These are phyloP conservation scores for Xylaria hypoxylon DNA, from an alignment of 2,329 filamentous ascomycete genomes.

Conservation along the genomic window DNA sequence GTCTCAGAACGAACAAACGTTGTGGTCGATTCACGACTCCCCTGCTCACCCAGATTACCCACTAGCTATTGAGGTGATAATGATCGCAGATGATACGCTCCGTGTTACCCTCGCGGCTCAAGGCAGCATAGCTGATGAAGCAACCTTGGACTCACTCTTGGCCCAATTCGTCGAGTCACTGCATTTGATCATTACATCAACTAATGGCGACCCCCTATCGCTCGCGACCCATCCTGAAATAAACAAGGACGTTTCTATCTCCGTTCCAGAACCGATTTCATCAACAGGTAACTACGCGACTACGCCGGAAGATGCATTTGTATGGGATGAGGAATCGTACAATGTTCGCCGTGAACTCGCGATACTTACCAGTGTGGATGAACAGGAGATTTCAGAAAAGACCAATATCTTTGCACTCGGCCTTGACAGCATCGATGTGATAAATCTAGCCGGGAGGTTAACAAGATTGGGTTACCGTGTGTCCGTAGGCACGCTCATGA, in stretches of 20 bases:
- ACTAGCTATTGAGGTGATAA: conserved; percentile 78
- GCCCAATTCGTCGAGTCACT: conserved; percentile 54
- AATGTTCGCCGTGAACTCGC: conserved; percentile 72
- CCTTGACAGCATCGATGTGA: conserved; percentile 91
- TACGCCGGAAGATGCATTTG: conserved; percentile 54
- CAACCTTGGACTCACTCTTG: conserved; percentile 53
- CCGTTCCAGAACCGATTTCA: background rate
- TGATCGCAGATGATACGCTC: conserved; percentile 61
- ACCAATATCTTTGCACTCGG: conserved; percentile 84
- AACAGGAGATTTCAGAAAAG: conserved; percentile 63
- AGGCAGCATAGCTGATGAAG: conserved; percentile 51
- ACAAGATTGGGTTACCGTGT: conserved; percentile 70
- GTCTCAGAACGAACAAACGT: conserved; percentile 43
- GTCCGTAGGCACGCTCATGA: conserved; percentile 82
- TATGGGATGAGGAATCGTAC: conserved; percentile 68
- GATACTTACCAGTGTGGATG: conserved; percentile 65
- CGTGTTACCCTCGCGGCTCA: conserved; percentile 71
- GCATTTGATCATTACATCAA: conserved; percentile 41
- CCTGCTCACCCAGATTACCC: conserved; percentile 73
- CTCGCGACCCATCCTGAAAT: background rate
- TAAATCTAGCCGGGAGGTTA: conserved; percentile 82
- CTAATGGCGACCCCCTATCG: conserved; percentile 9
- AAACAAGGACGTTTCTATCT: background rate
- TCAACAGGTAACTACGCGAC: background rate
- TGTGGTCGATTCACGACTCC: conserved; percentile 68